Conservation (phyloP, 352 stramenopile genomes). For the Peronosclerospora sorghi region DNA sequence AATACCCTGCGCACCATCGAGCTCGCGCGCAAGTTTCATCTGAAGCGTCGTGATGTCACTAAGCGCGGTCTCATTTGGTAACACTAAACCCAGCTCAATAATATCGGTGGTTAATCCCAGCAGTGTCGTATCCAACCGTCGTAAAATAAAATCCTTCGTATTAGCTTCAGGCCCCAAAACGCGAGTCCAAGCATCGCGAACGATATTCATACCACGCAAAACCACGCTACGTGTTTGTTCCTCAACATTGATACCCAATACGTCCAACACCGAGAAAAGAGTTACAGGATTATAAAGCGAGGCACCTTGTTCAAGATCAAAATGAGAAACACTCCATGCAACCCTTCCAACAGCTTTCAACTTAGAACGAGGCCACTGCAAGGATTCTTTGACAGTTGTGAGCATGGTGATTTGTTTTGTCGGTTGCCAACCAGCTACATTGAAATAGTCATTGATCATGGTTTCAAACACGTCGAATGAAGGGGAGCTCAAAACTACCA, state of each 20-base stretch:
- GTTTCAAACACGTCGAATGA: conserved; percentile 19
- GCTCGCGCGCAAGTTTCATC: conserved; percentile 7
- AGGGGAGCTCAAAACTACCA: conserved; percentile 10
- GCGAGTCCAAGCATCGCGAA: conserved; percentile 9
- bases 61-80: conserved; percentile 1
- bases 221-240: conserved; percentile 16
- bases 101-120: conserved; percentile 14
- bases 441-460: conserved; percentile 6
- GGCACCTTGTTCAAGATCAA: conserved; percentile 1
- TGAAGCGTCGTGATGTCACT: conserved; percentile 2
- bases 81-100: conserved; percentile 20
- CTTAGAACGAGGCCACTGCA: conserved; percentile 12
- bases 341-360: conserved; percentile 1
- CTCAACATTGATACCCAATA: conserved; percentile 13
- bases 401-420: conserved; percentile 18
- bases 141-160: background rate
- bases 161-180: background rate
- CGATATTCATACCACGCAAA: conserved; percentile 2
- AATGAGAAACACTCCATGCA: conserved; percentile 4
- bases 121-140: conserved; percentile 30
- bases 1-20: conserved; percentile 2
- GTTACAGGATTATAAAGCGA: conserved; percentile 3
- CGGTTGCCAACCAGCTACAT: background rate
- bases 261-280: conserved; percentile 11
- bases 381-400: conserved; percentile 12